Conservation (phyloP, 148 eudicot genomes). For the Oxyria digyna region DNA sequence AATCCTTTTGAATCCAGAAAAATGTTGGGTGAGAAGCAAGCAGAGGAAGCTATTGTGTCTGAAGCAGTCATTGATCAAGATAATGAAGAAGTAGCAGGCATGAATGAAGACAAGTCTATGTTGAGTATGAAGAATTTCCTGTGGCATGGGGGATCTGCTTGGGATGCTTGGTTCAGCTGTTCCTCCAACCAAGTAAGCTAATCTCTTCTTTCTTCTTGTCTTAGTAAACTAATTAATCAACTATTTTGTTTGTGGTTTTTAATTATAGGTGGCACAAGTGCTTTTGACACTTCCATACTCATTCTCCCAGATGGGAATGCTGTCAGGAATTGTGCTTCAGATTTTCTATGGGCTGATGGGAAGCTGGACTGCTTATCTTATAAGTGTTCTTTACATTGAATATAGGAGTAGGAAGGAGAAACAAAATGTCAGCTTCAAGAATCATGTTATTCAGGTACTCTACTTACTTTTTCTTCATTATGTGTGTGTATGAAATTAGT, state of each 20-base stretch:
- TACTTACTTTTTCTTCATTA: too few species aligned
- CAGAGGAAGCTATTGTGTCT: slow-evolving; percentile 15
- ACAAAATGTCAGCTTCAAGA: slow-evolving; percentile 38
- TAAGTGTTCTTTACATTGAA: slow-evolving; percentile 44
- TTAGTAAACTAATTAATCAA: neutral
- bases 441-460: slow-evolving; percentile 50
- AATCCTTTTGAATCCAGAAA: neutral
- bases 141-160: slow-evolving; percentile 52
- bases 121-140: slow-evolving; percentile 28
- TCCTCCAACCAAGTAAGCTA: slow-evolving; percentile 34
- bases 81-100: slow-evolving; percentile 3
- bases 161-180: slow-evolving; percentile 46
- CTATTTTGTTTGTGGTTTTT: neutral
- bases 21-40: slow-evolving; percentile 27
- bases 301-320: slow-evolving; percentile 51
- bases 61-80: slow-evolving; percentile 13
- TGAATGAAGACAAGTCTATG: slow-evolving; percentile 11
- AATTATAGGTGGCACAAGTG: slow-evolving; percentile 42
- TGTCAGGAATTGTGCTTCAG: slow-evolving; percentile 39
- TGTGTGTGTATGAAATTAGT: too few species aligned
- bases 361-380: slow-evolving; percentile 50
- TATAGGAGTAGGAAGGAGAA: slow-evolving; percentile 35
- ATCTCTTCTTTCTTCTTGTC: neutral
- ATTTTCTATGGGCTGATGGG: slow-evolving; percentile 39
- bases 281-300: slow-evolving; percentile 45